Evolutionary conservation across 352 stramenopile genomes (phyloP).

Genomic region (Globisporangium yorkense): DNA sequence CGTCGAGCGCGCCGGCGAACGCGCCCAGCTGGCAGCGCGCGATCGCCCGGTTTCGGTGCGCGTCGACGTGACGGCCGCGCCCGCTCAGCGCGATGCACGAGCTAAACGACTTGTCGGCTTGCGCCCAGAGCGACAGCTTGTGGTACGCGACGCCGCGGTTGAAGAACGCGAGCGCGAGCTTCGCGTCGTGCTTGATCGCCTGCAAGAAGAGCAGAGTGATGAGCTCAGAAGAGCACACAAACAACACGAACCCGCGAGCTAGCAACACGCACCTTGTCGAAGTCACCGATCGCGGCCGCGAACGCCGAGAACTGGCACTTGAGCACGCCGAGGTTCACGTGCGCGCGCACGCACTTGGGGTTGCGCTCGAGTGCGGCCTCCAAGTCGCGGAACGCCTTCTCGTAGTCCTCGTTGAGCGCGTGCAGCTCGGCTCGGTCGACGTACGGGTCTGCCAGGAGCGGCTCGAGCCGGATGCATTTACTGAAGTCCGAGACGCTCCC

Average conservation of each 20-base stretch:
- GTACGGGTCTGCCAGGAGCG: conserved; percentile 46
- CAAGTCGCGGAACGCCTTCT: conserved; percentile 56
- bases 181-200: conserved; percentile 40
- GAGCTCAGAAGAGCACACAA: not conserved
- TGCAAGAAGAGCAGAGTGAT: not conserved
- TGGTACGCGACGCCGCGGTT: conserved; percentile 73
- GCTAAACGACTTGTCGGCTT: conserved; percentile 61
- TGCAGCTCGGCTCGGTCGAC: conserved; percentile 67
- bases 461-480: conserved; percentile 58
- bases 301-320: conserved; percentile 70
- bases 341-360: conserved; percentile 38
- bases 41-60: conserved; percentile 64
- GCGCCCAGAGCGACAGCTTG: conserved; percentile 52
- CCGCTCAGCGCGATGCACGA: conserved; percentile 38
- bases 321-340: conserved; percentile 63
- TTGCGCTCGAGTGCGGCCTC: conserved; percentile 43
- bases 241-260: not conserved
- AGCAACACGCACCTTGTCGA: conserved; percentile 28
- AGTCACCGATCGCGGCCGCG: conserved; percentile 58
- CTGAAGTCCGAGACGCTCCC: conserved; percentile 54
- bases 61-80: conserved; percentile 34
- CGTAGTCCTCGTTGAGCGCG: conserved; percentile 53
- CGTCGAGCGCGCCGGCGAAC: conserved; percentile 50
- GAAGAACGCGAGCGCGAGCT: conserved; percentile 37
- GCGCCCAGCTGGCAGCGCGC: conserved; percentile 42